Evolutionary conservation across 2,329 filamentous ascomycete genomes (phyloP).

Genomic region (Aspergillus sp.): DNA sequence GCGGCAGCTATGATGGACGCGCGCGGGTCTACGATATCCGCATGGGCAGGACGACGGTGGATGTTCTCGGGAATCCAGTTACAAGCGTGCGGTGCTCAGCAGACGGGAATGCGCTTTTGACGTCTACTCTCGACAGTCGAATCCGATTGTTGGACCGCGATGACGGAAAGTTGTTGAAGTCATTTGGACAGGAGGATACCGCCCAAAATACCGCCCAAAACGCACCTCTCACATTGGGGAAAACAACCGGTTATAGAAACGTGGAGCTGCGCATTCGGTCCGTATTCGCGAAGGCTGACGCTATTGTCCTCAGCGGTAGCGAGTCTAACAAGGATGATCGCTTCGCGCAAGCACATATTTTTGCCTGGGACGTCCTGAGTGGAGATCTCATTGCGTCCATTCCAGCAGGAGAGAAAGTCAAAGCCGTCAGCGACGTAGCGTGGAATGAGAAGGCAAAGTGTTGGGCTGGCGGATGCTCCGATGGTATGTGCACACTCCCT

Average conservation of each 20-base stretch:
- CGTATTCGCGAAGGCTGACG: conserved; percentile 72
- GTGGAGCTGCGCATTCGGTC: conserved; percentile 72
- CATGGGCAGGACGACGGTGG: conserved; percentile 68
- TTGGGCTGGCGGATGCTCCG: conserved; percentile 44
- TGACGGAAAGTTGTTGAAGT: conserved; percentile 70
- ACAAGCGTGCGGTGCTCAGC: conserved; percentile 71
- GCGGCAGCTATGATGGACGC: conserved; percentile 80
- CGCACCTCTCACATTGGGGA: background rate
- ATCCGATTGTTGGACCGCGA: conserved; percentile 78
- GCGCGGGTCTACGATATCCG: conserved; percentile 80
- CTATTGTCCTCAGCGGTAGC: conserved; percentile 76
- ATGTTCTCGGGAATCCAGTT: conserved; percentile 68
- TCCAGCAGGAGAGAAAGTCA: conserved; percentile 39
- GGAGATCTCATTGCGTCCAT: conserved; percentile 68
- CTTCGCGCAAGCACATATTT: conserved; percentile 31
- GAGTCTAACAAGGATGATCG: conserved; percentile 52
- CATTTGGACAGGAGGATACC: conserved; percentile 56
- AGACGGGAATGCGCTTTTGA: conserved; percentile 73
- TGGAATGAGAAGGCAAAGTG: conserved; percentile 43
- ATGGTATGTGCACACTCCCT: conserved; percentile 32
- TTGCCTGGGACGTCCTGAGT: conserved; percentile 79
- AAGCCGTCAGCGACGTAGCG: conserved; percentile 46
- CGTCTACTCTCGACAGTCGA: conserved; percentile 72
- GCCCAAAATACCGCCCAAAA: background rate
- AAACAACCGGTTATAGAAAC: conserved; percentile 53